These are phyloP conservation scores for Suhomyces maxii DNA, from an alignment of 1,139 yeast genomes.

Conservation along the genomic window DNA sequence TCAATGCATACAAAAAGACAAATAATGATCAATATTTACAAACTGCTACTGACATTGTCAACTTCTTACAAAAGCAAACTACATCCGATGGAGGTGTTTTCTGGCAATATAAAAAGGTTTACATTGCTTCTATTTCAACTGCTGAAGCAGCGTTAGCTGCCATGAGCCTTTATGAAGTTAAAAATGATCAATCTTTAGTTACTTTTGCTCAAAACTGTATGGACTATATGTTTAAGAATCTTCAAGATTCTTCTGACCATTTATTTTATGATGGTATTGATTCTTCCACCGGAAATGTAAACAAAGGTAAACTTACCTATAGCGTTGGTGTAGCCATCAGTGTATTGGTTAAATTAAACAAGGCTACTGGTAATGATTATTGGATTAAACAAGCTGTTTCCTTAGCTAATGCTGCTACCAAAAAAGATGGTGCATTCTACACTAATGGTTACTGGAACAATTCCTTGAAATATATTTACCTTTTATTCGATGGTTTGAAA, in stretches of 20 bases:
- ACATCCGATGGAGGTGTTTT: constrained; percentile 33
- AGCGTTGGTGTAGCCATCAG: constrained; percentile 38
- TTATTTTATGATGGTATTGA: constrained; percentile 35
- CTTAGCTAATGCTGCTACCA: constrained; percentile 14
- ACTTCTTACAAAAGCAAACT: constrained; percentile 19
- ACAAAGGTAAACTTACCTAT: constrained; percentile 38
- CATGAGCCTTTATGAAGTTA: constrained; percentile 23
- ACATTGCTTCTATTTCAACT: constrained; percentile 38
- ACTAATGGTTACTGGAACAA: constrained; percentile 17
- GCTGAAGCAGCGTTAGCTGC: constrained; percentile 40
- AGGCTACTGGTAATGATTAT: constrained; percentile 12
- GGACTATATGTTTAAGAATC: constrained; percentile 26
- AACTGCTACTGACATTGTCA: constrained; percentile 16
- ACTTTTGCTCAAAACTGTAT: constrained; percentile 25
- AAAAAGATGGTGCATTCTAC: constrained; percentile 16
- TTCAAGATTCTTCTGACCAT: constrained; percentile 31
- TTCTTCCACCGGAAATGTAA: constrained; percentile 17
- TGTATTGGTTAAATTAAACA: constrained; percentile 27
- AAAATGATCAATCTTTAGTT: constrained; percentile 17
- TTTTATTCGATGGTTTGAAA: constrained; percentile 15
- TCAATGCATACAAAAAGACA: constrained; percentile 24
- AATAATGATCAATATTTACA: constrained; percentile 19
- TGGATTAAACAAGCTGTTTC: constrained; percentile 15
- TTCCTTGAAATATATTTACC: constrained; percentile 13
- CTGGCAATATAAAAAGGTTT: constrained; percentile 29